A percentile compares a stretch with the other conserved stretches of the same genome.
phyloP scores from a whole-genome alignment of 306 rosid species.

The Medicago lupulina region DNA sequence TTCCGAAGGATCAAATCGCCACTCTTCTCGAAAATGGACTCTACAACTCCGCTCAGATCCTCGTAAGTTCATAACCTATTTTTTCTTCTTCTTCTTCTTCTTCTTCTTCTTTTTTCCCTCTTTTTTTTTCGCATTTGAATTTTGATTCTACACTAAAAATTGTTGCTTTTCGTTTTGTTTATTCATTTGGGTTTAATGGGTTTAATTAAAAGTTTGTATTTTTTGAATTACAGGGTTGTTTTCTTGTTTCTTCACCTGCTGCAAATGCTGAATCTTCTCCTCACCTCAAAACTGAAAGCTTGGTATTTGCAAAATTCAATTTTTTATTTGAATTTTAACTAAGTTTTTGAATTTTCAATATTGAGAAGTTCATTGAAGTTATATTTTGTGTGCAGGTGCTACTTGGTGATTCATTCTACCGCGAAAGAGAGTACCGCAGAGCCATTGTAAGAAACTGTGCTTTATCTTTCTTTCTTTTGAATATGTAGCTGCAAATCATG shows the following conservation, averaged over 20 bases:
- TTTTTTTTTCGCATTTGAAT: slow-evolving; percentile 10
- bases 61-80: slow-evolving; percentile 70
- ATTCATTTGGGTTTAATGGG: not conserved
- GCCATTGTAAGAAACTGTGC: slow-evolving; percentile 70
- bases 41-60: slow-evolving; percentile 93
- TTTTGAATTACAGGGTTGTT: slow-evolving; percentile 64
- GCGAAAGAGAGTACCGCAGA: slow-evolving; percentile 86
- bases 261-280: slow-evolving; percentile 77
- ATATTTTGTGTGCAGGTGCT: slow-evolving; percentile 61
- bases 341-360: not conserved
- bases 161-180: slow-evolving; percentile 14
- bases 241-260: slow-evolving; percentile 95
- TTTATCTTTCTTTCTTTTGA: slow-evolving; percentile 16
- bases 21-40: slow-evolving; percentile 88
- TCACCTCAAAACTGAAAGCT: slow-evolving; percentile 85
- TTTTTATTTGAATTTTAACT: not conserved
- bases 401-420: slow-evolving; percentile 79
- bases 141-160: slow-evolving; percentile 2
- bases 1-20: slow-evolving; percentile 93
- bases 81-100: too few species aligned
- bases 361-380: slow-evolving; percentile 29
- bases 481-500: slow-evolving; percentile 18
- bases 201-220: slow-evolving; percentile 27
- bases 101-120: not conserved
- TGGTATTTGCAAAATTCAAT: slow-evolving; percentile 58